Evolutionary conservation across 1,139 yeast species (phyloP).

Genomic region (Groenewaldozyma sp.): DNA sequence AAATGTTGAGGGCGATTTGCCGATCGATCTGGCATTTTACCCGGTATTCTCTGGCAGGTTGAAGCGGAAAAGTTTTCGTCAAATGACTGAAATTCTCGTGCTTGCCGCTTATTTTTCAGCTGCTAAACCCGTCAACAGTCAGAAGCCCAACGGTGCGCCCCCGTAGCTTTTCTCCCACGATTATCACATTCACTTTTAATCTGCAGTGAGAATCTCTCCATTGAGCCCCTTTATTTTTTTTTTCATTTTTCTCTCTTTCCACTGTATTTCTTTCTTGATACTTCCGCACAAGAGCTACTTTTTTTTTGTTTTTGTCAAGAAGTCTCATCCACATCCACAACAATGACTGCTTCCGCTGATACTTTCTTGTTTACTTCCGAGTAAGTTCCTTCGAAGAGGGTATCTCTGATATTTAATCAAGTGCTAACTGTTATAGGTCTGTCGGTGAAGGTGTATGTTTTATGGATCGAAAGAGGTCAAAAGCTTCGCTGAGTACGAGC

Average conservation of each 20-base stretch:
- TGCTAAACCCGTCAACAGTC: too few species aligned
- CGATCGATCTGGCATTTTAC: too few species aligned
- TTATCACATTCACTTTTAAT: too few species aligned
- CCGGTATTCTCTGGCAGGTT: too few species aligned
- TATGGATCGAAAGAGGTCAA: not conserved
- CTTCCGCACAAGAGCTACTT: constrained; percentile 1
- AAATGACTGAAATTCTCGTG: too few species aligned
- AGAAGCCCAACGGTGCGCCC: too few species aligned
- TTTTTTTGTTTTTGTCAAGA: constrained; percentile 8
- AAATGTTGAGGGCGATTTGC: too few species aligned
- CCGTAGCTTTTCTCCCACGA: too few species aligned
- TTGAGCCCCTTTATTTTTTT: constrained; percentile 7
- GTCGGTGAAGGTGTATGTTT: constrained; percentile 14
- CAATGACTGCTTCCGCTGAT: constrained; percentile 29
- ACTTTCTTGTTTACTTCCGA: constrained; percentile 86
- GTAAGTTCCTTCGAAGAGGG: constrained; percentile 28
- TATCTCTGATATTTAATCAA: not conserved
- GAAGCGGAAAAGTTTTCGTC: too few species aligned
- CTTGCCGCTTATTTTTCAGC: too few species aligned
- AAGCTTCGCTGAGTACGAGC: not conserved
- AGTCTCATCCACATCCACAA: constrained; percentile 6
- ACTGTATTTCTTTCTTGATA: constrained; percentile 3
- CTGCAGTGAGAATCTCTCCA: too few species aligned
- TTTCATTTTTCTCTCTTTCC: constrained; percentile 2
- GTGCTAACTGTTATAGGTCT: constrained; percentile 9